Percentiles rank a stretch among this genome's conserved stretches.
These are phyloP conservation scores for Fraxinus paxiana DNA, from an alignment of 305 asterid species.

Conservation along the genomic window DNA sequence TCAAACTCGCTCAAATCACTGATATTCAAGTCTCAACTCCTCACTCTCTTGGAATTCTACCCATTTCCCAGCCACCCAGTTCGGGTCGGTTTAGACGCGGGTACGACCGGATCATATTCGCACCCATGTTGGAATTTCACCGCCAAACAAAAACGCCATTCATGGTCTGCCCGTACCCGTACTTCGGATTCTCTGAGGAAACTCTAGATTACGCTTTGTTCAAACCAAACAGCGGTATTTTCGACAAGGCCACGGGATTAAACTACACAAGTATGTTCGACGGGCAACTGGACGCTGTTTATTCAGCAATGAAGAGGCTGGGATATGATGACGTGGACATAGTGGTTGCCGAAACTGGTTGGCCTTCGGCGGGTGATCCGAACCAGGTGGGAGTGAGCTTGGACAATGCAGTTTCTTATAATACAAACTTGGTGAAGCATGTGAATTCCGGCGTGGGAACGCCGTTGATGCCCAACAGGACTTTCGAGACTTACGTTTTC, in stretches of 20 bases:
- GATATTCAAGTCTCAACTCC: conserved; percentile 47
- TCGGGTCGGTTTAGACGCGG: conserved; percentile 39
- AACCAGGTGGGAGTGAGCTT: conserved; percentile 32
- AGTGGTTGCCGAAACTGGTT: conserved; percentile 60
- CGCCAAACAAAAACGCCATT: conserved; percentile 43
- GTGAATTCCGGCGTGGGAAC: conserved; percentile 44
- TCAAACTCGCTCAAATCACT: conserved; percentile 24
- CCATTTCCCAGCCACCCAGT: conserved; percentile 46
- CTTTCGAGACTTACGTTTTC: conserved; percentile 45
- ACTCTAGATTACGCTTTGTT: conserved; percentile 40
- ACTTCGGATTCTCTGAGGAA: conserved; percentile 32
- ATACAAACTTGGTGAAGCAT: conserved; percentile 37
- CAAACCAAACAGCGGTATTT: conserved; percentile 39
- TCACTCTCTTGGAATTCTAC: conserved; percentile 47
- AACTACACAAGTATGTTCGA: conserved; percentile 50
- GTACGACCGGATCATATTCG: conserved; percentile 37
- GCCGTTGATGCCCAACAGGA: conserved; percentile 51
- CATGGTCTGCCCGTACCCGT: conserved; percentile 62
- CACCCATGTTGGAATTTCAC: conserved; percentile 48
- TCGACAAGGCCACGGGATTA: conserved; percentile 30
- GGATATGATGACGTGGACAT: conserved; percentile 54
- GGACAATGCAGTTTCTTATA: conserved; percentile 40
- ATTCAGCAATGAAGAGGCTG: conserved; percentile 47
- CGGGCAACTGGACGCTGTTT: conserved; percentile 49
- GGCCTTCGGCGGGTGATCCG: conserved; percentile 61